Base-by-base conservation (phyloP, 257 asterid genomes). In the Nicotiana attenuata region DNA sequence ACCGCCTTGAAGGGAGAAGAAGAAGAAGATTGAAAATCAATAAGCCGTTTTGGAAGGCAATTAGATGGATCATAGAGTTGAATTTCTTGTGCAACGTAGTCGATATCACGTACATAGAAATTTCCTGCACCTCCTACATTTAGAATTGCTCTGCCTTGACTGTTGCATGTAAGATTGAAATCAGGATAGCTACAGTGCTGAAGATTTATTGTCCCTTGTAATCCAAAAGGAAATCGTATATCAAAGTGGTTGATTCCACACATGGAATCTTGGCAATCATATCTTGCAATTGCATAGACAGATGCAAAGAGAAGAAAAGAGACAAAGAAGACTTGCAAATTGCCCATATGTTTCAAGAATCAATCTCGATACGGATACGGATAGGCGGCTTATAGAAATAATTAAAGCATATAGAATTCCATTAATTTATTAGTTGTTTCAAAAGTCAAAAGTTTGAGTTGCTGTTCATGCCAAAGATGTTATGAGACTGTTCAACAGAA, bases 221-320 rank as follows among this genome's bases (percentile, higher is more conserved):
- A 69, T 16, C 26, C 45, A 73, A 80, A 84, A 80, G 84, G 86
- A 59, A 68, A 84, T 64, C 57, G 71, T 38, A 77, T 66, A 8
- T 47, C 1, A 33, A 81, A 29, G 19, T 45, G 20, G 3, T 76
- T 81, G 10, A 76, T 20, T 26, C 67, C 77, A 35, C 86, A 84
- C 16, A 10, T 28, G 55, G 86, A 26, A 17, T 50, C 2, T 35
- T 61, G 81, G 82, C 93, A 90, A 79, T 86, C 84, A 28, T 84
- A 68, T 38, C 53, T 84, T 59, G 92, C 92, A 38, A 56, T 84
- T 67, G 92, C 91, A 38, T 73, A 80, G 24, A 75, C 56, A 79
- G 82, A 15, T 20, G 77, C 86, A 75, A 76, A 75, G 47, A 75
- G 45, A 9, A 75, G 45, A 26, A 75, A 75, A 50, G 26, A 50